phyloP scores from a whole-genome alignment of 768 basidiomycete species.

The Tremella fuciformis region DNA sequence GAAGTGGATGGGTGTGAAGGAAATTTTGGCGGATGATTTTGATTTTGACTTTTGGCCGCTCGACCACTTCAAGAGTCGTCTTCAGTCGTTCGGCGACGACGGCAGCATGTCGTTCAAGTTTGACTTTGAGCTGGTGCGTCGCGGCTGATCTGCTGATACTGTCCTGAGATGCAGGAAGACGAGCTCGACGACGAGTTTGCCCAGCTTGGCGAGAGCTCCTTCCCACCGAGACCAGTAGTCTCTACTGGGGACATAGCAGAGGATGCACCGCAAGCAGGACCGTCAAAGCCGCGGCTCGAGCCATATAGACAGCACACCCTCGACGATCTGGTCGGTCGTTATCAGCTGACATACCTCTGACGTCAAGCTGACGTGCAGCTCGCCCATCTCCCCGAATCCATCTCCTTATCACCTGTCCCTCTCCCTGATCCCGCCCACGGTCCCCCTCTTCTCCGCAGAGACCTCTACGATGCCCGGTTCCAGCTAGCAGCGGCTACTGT shows the following conservation, averaged over 20 bases:
- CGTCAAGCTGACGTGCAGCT: constrained; percentile 56
- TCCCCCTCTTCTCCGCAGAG: constrained; percentile 65
- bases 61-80: no score
- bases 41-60: constrained; percentile 5
- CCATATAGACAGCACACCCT: constrained; percentile 28
- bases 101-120: constrained; percentile 63
- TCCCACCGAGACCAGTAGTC: not conserved
- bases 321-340: constrained; percentile 38
- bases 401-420: constrained; percentile 75
- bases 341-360: not conserved
- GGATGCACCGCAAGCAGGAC: constrained; percentile 22
- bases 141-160: no score
- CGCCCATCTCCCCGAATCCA: constrained; percentile 63
- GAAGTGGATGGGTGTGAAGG: not conserved
- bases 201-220: not conserved
- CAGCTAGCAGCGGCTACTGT: constrained; percentile 58
- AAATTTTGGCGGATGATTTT: not conserved
- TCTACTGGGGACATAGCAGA: not conserved
- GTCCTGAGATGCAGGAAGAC: constrained; percentile 40
- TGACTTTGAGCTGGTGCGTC: constrained; percentile 61
- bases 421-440: constrained; percentile 55
- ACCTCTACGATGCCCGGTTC: constrained; percentile 94
- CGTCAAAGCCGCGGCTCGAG: constrained; percentile 22
- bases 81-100: no score
- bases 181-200: constrained; percentile 14